These are phyloP conservation scores for Cladosporium austrohemisphaericum DNA, from an alignment of 2,329 filamentous ascomycete species.

Conservation along the genomic window DNA sequence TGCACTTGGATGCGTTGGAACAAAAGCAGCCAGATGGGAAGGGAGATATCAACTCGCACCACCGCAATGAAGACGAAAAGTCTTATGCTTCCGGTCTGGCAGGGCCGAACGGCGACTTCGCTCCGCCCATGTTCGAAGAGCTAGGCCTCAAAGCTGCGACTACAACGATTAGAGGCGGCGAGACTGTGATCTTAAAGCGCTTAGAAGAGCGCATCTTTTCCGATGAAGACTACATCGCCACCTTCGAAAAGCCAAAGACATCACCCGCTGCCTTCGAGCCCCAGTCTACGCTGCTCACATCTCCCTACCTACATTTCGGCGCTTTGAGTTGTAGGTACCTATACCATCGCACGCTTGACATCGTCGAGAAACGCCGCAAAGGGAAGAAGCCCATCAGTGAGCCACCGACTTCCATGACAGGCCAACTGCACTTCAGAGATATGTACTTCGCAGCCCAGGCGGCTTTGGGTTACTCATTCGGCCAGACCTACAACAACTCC, in stretches of 20 bases:
- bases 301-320: conserved; percentile 71
- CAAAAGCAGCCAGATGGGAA: conserved; percentile 49
- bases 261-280: conserved; percentile 70
- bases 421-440: conserved; percentile 72
- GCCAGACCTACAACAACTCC: conserved; percentile 62
- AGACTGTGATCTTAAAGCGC: conserved; percentile 57
- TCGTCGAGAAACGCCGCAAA: conserved; percentile 55
- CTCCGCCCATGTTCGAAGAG: conserved; percentile 67
- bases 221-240: conserved; percentile 64
- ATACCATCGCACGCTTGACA: conserved; percentile 66
- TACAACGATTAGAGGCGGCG: conserved; percentile 67
- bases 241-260: conserved; percentile 72
- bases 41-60: conserved; percentile 59
- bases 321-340: conserved; percentile 66
- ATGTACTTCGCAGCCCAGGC: conserved; percentile 82
- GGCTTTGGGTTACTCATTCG: conserved; percentile 60
- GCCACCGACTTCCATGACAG: conserved; percentile 66
- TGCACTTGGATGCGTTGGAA: conserved; percentile 54
- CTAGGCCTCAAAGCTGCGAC: conserved; percentile 64
- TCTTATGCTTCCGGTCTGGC: conserved; percentile 57
- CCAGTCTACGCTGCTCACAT: conserved; percentile 69
- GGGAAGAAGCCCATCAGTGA: conserved; percentile 49
- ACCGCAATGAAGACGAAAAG: conserved; percentile 53
- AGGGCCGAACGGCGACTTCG: conserved; percentile 66
- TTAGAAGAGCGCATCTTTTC: conserved; percentile 56